Base-by-base conservation (phyloP, 352 stramenopile genomes). In the Phytophthora boehmeriae region DNA sequence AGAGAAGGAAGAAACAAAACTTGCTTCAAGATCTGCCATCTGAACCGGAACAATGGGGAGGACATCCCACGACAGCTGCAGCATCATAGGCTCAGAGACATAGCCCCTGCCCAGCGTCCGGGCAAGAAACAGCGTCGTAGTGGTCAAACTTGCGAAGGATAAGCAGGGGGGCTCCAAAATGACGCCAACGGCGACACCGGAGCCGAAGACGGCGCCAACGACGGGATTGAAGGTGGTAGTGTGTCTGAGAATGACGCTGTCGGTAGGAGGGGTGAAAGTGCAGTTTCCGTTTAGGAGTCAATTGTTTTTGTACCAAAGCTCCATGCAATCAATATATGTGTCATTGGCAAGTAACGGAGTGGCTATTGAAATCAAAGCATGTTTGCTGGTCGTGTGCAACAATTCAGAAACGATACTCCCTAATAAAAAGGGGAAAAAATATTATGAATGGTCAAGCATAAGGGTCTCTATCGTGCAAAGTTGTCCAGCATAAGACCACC, bases 361-460 rank as follows among this genome's bases (percentile, higher is more conserved):
- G 22, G 41, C 9, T 8, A 30, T 22, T 8, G 32, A 13, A 45
- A 39, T 14, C 20, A 28, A 36, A 11, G n/a, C n/a, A n/a, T n/a
- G n/a, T 8, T 27, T 54, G 32, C 4, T 54, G 16, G 22, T 30
- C 16, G 34, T 55, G 22, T 55, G 35, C 28, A 55, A 63, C 45
- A 30, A 1, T 45, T 22, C 53, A 56, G 20, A 63, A 39, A 32
- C 9, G 3, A 5, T 35, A 17, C 35, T n/a, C 11, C 43, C 46
- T 43, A 28, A 54, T 41, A 43, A 54, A 41, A 9, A 30, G 46
- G 19, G 30, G 28, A 52, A 17, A 19, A 11, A 43, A 10, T 42
- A 53, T 52, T 45, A 57, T 63, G 47, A 0, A 9, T 45, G 51
- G 16, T 1, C 4, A 35, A 57, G 45, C 38, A 57, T 53, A 46